Conservation (phyloP, 1,284 basidiomycete genomes). For the Papiliotrema flavescens region DNA sequence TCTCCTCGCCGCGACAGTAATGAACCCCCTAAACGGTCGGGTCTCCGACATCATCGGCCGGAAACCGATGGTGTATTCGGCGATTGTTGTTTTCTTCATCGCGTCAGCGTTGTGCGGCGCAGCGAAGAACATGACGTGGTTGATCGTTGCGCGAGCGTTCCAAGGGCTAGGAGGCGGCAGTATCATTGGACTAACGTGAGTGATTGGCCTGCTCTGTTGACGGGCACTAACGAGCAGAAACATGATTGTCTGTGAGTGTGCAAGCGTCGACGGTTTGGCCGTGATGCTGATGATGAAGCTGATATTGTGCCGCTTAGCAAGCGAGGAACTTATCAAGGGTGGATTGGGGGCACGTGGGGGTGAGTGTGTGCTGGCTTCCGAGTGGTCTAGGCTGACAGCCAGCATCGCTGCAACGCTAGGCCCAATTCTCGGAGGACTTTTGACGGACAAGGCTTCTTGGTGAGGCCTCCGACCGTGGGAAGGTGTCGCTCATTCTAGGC, state of each 20-base stretch:
- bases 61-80: slow-evolving; percentile 41
- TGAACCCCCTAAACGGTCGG: slow-evolving; percentile 40
- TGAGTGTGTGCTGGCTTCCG: no score
- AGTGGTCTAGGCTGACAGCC: no score
- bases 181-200: slow-evolving; percentile 30
- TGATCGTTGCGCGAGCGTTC: slow-evolving; percentile 37
- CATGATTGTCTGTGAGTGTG: slow-evolving; percentile 18
- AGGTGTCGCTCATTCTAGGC: slow-evolving; percentile 9
- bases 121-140: slow-evolving; percentile 38
- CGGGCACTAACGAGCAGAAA: slow-evolving; percentile 1
- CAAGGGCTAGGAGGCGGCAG: slow-evolving; percentile 43
- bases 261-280: neutral
- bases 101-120: slow-evolving; percentile 41
- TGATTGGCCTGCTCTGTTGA: neutral
- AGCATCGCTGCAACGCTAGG: slow-evolving; percentile 41
- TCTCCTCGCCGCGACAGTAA: slow-evolving; percentile 32
- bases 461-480: neutral
- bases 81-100: slow-evolving; percentile 37
- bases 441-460: slow-evolving; percentile 31
- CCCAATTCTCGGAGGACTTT: slow-evolving; percentile 45
- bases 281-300: slow-evolving; percentile 9
- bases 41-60: slow-evolving; percentile 42
- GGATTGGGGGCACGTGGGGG: slow-evolving; percentile 44
- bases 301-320: slow-evolving; percentile 35
- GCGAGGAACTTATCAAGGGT: slow-evolving; percentile 43